Percentiles rank a stretch among this genome's conserved stretches.
These are phyloP conservation scores for Ganoderma lingzhi DNA, from an alignment of 1,284 basidiomycete genomes.

Conservation along the genomic window DNA sequence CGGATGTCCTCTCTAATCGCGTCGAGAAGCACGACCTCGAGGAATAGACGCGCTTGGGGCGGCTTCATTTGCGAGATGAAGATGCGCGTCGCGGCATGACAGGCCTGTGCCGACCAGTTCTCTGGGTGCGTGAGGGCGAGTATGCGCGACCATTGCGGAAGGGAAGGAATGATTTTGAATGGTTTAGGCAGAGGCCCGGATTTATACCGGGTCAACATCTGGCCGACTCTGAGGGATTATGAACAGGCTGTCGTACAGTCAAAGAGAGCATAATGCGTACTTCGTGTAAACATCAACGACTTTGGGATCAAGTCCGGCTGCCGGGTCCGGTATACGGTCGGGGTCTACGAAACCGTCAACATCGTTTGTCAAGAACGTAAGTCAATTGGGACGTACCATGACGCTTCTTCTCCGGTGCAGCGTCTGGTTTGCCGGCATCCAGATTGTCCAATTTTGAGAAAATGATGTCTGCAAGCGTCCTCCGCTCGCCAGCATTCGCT, in stretches of 20 bases:
- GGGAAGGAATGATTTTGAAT: constrained; percentile 97
- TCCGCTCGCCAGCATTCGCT: constrained; percentile 73
- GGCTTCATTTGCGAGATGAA: constrained; percentile 99
- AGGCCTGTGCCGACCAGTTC: constrained; percentile 96
- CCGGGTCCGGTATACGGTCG: constrained; percentile 79
- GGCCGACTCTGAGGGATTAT: constrained; percentile 71
- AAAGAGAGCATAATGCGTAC: constrained; percentile 53
- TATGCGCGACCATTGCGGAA: constrained; percentile 96
- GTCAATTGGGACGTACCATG: constrained; percentile 52
- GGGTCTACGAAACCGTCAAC: constrained; percentile 49
- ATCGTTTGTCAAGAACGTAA: constrained; percentile 14
- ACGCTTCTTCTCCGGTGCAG: constrained; percentile 64
- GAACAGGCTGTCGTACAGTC: neutral
- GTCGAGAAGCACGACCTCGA: constrained; percentile 92
- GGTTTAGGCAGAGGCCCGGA: constrained; percentile 96
- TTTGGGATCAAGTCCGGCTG: constrained; percentile 95
- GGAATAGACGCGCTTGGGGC: constrained; percentile 92
- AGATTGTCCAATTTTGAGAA: constrained; percentile 87
- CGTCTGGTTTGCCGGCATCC: constrained; percentile 56
- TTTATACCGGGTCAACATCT: constrained; percentile 90
- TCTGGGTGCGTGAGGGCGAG: constrained; percentile 93
- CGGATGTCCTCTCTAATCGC: constrained; percentile 91
- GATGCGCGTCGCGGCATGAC: constrained; percentile 93
- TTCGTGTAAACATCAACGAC: constrained; percentile 96
- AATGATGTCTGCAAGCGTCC: constrained; percentile 95